These are phyloP conservation scores for Talaromyces adpressus DNA, from an alignment of 495 filamentous ascomycete species.

Conservation along the genomic window DNA sequence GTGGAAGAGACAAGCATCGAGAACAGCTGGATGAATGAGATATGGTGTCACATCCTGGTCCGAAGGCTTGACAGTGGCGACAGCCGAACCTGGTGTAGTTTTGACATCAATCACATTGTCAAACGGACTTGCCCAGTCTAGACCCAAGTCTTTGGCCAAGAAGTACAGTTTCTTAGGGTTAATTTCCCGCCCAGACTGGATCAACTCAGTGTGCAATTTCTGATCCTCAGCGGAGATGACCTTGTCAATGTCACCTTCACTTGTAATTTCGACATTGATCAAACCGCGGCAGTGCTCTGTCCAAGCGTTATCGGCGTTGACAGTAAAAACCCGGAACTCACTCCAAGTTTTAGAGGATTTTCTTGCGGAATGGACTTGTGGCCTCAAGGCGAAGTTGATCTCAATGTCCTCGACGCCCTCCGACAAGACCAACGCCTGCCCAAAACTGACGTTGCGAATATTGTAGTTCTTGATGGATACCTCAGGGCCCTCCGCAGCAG, in stretches of 20 bases:
- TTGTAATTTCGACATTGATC: slow-evolving; percentile 5
- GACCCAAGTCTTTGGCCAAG: neutral
- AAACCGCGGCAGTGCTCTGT: slow-evolving; percentile 31
- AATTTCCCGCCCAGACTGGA: neutral
- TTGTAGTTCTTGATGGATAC: neutral
- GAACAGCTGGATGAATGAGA: slow-evolving; percentile 16
- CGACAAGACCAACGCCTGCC: slow-evolving; percentile 34
- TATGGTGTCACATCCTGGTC: slow-evolving; percentile 8
- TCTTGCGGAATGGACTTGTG: neutral
- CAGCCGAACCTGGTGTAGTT: neutral
- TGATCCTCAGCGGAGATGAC: neutral
- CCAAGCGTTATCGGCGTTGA: slow-evolving; percentile 25
- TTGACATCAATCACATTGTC: neutral
- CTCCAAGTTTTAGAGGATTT: slow-evolving; percentile 1
- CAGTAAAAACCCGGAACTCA: slow-evolving; percentile 32
- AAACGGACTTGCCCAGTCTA: slow-evolving; percentile 1
- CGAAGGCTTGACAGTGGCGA: neutral
- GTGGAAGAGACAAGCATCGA: slow-evolving; percentile 12
- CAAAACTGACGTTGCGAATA: slow-evolving; percentile 19
- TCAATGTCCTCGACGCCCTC: slow-evolving; percentile 24
- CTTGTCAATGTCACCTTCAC: neutral
- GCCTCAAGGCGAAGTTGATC: neutral
- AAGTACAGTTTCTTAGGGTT: neutral
- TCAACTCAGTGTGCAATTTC: neutral
- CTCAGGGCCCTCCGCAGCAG: neutral